Base-by-base conservation (phyloP, 345 rosid genomes). In the Rhizophora mangle region DNA sequence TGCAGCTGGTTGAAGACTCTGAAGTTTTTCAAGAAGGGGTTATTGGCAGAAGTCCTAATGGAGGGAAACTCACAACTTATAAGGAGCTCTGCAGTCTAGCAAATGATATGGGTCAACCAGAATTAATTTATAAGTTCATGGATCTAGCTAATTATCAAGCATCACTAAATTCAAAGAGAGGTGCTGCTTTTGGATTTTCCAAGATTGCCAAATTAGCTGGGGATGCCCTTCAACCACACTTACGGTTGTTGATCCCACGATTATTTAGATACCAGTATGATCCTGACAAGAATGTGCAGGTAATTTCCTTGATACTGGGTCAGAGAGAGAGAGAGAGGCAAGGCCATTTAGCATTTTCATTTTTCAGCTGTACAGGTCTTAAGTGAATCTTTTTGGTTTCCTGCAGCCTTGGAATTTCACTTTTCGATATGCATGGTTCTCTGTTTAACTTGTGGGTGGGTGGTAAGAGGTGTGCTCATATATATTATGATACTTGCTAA, bases 51-150 rank as follows among this genome's bases (percentile, higher is more conserved):
- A 85, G 90, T 83, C 87, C 81, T 30, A 78, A 77, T 84, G 98
- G 98, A 49, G 97, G 92, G 67, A 94, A 91, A 77, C 91, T 94
- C 72, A 84, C 89, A 86, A 94, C 98, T 51, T 91, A 94, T 70
- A 94, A 94, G 85, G 97, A 89, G 84, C 95, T 94, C 22, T 94
- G 97, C 82, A 88, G 71, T 81, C 86, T 94, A 49, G 98, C 98
- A 68, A 94, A 91, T 86, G 98, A 94, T 87, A 94, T 94, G 96
- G 98, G 98, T 62, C 98, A 94, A 77, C 98, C 97, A 21, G 98
- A 91, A 75, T 79, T 94, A 72, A 87, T 94, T 70, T 94, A 91
- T 73, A 94, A 94, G 85, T 94, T 94, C 66, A 94, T 94, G 98
- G 95, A 94, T 80, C 88, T 94, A 66, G 98, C 98, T 67, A 94